Base-by-base conservation (phyloP, 345 rosid species). In the Ailanthus altissimus region DNA sequence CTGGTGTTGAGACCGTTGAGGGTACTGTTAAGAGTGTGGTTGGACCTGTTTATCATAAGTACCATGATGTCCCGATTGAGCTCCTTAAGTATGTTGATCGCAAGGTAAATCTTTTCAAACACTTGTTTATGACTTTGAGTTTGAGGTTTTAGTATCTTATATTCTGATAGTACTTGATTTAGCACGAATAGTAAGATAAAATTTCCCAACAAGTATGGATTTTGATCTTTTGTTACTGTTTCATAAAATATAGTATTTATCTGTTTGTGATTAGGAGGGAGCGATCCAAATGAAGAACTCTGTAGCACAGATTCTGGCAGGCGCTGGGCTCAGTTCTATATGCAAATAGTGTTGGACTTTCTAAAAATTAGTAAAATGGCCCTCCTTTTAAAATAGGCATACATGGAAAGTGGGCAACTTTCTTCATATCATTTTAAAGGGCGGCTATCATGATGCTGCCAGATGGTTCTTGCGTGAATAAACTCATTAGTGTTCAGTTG, bases 1-100 rank as follows among this genome's bases (percentile, higher is more conserved):
- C 93, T 2, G 90, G 97, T 21, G 93, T 96, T 74, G 97, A 94
- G 80, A 86, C 94, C 18, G 86, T 91, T 0, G 99, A 96, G 81
- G 95, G 92, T 23, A 86, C 92, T 1, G 97, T 94, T 21, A 92
- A 88, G 87, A 90, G 75, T 13, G 87, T 97, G n/a, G 88, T 92
- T 0, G 89, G 91, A 42, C 98, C 95, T 42, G 97, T 97, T 4
- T 88, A 86, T 51, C 76, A 86, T 12, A 92, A 91, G 73, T 94
- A 78, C 83, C 94, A 88, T 14, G 93, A 83, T 42, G 85, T 88
- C 38, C 98, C 97, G 0, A 79, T 79, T 1, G 93, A 87, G 49
- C 81, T 90, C 61, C 94, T 97, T 84, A 90, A 86, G 54, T 89
- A 87, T 62, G 89, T 90, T 21, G 99, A 97, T 79, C 89, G 92